Evolutionary conservation across 345 rosid genomes (phyloP).

Genomic region (Linum trigynum): DNA sequence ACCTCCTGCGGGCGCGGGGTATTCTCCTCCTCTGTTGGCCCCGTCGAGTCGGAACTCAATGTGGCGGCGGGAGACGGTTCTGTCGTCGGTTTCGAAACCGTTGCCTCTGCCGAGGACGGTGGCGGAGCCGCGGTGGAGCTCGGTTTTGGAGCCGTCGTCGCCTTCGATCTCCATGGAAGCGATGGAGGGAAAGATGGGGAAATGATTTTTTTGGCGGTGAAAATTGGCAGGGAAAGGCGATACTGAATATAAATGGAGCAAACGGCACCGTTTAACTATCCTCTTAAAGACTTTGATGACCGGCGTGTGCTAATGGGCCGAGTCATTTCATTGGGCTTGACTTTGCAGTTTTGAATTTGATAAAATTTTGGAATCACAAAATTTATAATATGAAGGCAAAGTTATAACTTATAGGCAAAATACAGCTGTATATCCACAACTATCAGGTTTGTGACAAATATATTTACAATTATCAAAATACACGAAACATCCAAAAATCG

Average conservation of each 20-base stretch:
- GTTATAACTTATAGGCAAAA: too few relatives aligned
- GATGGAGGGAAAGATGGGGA: not conserved
- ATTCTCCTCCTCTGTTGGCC: conserved; percentile 5
- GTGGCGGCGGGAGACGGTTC: conserved; percentile 61
- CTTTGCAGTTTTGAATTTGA: too few relatives aligned
- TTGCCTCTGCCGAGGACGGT: conserved; percentile 49
- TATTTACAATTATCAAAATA: too few relatives aligned
- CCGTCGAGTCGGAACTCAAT: conserved; percentile 24
- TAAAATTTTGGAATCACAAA: too few relatives aligned
- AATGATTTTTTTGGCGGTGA: not conserved
- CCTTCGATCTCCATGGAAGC: conserved; percentile 56
- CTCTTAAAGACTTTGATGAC: too few relatives aligned
- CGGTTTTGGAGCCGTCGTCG: conserved; percentile 47
- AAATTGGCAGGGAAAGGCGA: not conserved
- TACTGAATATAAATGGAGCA: not conserved
- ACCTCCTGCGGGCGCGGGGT: too few relatives aligned
- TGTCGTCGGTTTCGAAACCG: conserved; percentile 40
- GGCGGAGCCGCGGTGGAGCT: conserved; percentile 20
- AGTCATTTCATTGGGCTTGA: too few relatives aligned
- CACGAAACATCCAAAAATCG: too few relatives aligned
- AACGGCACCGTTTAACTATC: not conserved
- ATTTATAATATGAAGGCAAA: too few relatives aligned
- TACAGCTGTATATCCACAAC: too few relatives aligned
- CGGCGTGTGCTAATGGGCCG: too few relatives aligned
- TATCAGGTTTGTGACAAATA: too few relatives aligned